Evolutionary conservation across 805 yeast genomes (phyloP).

Genomic region (Teunomyces atbi): DNA sequence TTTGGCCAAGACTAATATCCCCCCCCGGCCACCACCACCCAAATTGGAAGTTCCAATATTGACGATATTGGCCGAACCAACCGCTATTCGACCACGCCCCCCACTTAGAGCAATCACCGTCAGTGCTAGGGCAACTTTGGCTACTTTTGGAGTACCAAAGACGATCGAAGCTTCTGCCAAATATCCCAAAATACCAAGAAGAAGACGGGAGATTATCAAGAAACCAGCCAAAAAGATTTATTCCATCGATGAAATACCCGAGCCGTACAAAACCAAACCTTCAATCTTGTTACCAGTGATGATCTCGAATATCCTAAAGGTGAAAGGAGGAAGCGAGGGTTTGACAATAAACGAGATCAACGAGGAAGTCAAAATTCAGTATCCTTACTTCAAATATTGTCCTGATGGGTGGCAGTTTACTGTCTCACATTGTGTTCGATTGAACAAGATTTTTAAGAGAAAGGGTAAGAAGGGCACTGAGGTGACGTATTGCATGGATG

Average conservation of each 20-base stretch:
- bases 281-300: conserved; percentile 75
- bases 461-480: conserved; percentile 80
- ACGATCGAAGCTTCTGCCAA: conserved; percentile 28
- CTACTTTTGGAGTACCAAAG: conserved; percentile 34
- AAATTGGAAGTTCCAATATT: conserved; percentile 32
- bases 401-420: conserved; percentile 98
- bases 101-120: conserved; percentile 31
- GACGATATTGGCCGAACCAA: conserved; percentile 23
- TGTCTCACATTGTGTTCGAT: conserved; percentile 83
- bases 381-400: conserved; percentile 90
- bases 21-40: conserved; percentile 36
- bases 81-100: conserved; percentile 14
- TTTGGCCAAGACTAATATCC: conserved; percentile 13
- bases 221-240: conserved; percentile 62
- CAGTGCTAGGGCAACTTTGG: conserved; percentile 14
- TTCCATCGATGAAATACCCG: conserved; percentile 82
- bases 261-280: conserved; percentile 82
- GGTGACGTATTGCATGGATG: conserved; percentile 93
- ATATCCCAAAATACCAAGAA: conserved; percentile 33
- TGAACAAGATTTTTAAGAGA: conserved; percentile 81
- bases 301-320: conserved; percentile 74
- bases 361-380: conserved; percentile 79
- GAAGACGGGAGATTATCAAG: conserved; percentile 40
- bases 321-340: conserved; percentile 65
- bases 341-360: conserved; percentile 69